Percentiles rank a stretch among this genome's conserved stretches.
phyloP scores from a whole-genome alignment of 179 eudicot species.

The Patellifolia procumbens region DNA sequence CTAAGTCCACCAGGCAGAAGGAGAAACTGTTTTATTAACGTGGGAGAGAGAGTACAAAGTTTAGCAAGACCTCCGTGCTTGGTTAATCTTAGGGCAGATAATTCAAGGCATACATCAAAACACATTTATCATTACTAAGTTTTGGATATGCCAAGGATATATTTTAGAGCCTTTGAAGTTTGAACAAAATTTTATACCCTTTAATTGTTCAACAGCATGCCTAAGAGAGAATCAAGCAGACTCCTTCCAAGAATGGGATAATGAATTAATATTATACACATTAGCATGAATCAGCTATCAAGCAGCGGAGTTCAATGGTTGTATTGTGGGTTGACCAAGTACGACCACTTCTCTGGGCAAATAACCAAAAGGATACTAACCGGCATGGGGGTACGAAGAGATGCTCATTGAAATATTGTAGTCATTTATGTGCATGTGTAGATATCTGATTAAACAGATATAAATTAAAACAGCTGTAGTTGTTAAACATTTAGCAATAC shows the following conservation, averaged over 20 bases:
- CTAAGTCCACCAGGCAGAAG: too few relatives aligned
- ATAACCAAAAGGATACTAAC: background rate
- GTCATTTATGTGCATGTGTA: too few relatives aligned
- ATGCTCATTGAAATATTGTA: too few relatives aligned
- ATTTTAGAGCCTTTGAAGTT: background rate
- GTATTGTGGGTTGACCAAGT: background rate
- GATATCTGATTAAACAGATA: too few relatives aligned
- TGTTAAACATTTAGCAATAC: too few relatives aligned
- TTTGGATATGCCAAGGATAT: background rate
- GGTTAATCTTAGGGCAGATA: too few relatives aligned
- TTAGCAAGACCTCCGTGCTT: too few relatives aligned
- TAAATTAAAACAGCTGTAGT: too few relatives aligned
- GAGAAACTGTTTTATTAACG: too few relatives aligned
- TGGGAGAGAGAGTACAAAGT: too few relatives aligned
- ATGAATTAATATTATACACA: background rate
- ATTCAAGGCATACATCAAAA: too few relatives aligned
- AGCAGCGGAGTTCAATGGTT: background rate
- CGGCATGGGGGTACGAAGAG: too few relatives aligned
- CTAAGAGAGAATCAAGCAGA: background rate
- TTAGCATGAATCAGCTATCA: background rate
- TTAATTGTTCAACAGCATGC: background rate
- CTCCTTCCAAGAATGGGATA: background rate
- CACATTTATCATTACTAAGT: background rate
- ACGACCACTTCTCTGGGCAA: background rate
- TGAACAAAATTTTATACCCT: background rate